A percentile compares a stretch with the other conserved stretches of the same genome.
These are phyloP conservation scores for Podila minutissima DNA, from an alignment of 192 early-diverging fungal species.

Conservation along the genomic window DNA sequence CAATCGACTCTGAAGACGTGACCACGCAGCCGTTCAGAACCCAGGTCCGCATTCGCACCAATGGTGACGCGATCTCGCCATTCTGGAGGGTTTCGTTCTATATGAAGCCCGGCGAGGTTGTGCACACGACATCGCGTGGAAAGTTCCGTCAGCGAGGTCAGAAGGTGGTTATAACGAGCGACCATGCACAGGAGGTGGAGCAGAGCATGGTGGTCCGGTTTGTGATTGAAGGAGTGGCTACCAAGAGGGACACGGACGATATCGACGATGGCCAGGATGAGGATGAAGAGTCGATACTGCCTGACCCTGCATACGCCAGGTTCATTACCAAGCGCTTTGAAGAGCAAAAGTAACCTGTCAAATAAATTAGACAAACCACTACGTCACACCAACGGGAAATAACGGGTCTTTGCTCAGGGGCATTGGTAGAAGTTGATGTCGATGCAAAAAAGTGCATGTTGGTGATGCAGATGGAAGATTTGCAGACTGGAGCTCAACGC, in stretches of 20 bases:
- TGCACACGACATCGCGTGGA: conserved; percentile 14
- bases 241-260: neutral
- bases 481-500: no score
- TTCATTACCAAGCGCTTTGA: conserved; percentile 11
- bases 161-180: conserved; percentile 15
- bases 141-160: conserved; percentile 9
- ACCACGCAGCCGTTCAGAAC: conserved; percentile 24
- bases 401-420: no score
- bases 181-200: conserved; percentile 23
- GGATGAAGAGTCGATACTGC: conserved; percentile 8
- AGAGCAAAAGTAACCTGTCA: no score
- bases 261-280: neutral
- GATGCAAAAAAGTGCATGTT: no score
- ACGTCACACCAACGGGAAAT: no score
- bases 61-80: conserved; percentile 18
- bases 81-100: conserved; percentile 33
- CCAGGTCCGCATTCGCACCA: conserved; percentile 39
- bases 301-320: conserved; percentile 16
- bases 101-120: conserved; percentile 27
- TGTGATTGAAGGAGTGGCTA: conserved; percentile 29
- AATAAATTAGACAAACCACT: no score
- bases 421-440: no score
- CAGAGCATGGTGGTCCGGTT: conserved; percentile 37
- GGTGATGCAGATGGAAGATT: neutral
- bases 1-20: neutral